Conservation (phyloP, 2,329 filamentous ascomycete species). For the Pseudopithomyces chartarum region DNA sequence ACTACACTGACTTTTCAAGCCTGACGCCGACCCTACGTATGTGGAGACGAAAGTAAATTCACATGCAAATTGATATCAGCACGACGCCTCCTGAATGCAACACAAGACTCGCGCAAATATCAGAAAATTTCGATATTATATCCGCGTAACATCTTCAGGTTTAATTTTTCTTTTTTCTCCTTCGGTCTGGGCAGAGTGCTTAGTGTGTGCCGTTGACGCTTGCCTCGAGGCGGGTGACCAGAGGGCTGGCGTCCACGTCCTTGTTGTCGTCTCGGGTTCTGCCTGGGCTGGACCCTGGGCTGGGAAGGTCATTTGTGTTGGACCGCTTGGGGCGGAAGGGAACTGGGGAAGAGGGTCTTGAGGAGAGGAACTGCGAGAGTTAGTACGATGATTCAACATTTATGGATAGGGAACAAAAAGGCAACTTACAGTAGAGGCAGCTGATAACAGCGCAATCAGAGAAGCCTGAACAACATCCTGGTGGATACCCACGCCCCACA, state of each 20-base stretch:
- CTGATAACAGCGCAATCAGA: conserved; percentile 82
- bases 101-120: background rate
- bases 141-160: background rate
- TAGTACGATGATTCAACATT: conserved; percentile 8
- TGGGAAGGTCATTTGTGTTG: conserved; percentile 50
- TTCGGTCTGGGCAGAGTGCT: background rate
- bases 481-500: conserved; percentile 92
- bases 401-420: background rate
- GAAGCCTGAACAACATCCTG: conserved; percentile 91
- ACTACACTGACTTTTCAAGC: background rate
- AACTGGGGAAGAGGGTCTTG: conserved; percentile 70
- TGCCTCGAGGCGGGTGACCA: conserved; percentile 36
- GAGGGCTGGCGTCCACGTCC: conserved; percentile 18
- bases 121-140: background rate
- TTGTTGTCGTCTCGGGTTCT: background rate
- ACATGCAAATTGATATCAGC: background rate
- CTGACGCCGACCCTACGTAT: background rate
- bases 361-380: conserved; percentile 69
- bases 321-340: conserved; percentile 64
- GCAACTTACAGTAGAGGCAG: conserved; percentile 83
- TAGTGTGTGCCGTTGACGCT: conserved; percentile 27
- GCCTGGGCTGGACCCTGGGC: conserved; percentile 29
- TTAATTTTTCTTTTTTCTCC: too few species aligned
- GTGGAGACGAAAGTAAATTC: background rate
- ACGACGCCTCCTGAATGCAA: conserved; percentile 1